Evolutionary conservation across 169 alveolate genomes (phyloP).

Genomic region (Plasmodium relictum): DNA sequence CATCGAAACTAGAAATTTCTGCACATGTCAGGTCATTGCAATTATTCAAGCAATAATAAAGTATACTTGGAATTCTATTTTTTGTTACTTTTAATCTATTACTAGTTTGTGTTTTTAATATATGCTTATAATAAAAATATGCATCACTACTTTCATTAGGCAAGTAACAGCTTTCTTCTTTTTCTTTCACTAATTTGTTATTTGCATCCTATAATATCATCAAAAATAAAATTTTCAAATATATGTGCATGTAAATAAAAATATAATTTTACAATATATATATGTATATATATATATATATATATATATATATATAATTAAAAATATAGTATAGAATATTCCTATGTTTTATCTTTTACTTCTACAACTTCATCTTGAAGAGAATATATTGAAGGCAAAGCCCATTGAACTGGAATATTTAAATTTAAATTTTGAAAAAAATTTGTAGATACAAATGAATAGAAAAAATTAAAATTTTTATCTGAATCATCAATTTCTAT

Average conservation of each 20-base stretch:
- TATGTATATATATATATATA: background rate
- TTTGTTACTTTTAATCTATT: constrained; percentile 70
- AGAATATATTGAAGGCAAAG: constrained; percentile 54
- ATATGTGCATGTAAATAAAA: background rate
- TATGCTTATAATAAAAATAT: constrained; percentile 59
- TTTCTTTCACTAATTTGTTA: constrained; percentile 20
- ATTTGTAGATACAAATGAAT: constrained; percentile 44
- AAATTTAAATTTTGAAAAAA: constrained; percentile 54
- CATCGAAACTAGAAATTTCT: constrained; percentile 67
- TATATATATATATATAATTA: constrained; percentile 1
- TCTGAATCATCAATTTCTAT: constrained; percentile 61
- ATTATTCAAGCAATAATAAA: constrained; percentile 71
- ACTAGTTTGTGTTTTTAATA: constrained; percentile 36
- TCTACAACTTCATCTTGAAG: constrained; percentile 42
- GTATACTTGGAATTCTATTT: constrained; percentile 72
- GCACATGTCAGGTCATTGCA: constrained; percentile 76
- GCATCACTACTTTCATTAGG: constrained; percentile 75
- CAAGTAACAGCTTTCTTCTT: constrained; percentile 35
- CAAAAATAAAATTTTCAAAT: background rate
- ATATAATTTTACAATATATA: background rate
- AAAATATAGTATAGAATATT: background rate
- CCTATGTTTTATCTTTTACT: background rate
- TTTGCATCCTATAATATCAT: constrained; percentile 38
- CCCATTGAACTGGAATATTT: constrained; percentile 48
- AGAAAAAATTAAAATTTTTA: constrained; percentile 61